Conservation (phyloP, 116 monocot genomes). For the Trichopus zeylanicus region DNA sequence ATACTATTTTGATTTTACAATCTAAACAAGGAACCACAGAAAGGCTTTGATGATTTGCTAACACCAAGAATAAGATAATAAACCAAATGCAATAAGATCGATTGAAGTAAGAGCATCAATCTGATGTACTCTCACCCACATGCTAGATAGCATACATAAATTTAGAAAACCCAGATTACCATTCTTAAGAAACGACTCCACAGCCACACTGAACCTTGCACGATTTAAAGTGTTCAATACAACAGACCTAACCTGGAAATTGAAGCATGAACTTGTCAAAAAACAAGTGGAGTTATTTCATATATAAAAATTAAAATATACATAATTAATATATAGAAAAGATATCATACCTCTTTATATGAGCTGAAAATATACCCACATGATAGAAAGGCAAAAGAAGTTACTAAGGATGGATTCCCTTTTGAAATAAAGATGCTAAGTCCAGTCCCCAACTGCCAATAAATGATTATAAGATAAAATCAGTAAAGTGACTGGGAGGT, state of each 20-base stretch:
- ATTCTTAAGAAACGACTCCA: constrained; percentile 87
- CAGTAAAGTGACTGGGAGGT: background rate
- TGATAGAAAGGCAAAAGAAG: constrained; percentile 78
- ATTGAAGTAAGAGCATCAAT: background rate
- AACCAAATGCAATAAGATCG: too few species aligned
- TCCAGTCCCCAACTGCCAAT: constrained; percentile 79
- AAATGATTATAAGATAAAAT: background rate
- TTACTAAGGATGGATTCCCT: constrained; percentile 72
- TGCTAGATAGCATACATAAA: constrained; percentile 5
- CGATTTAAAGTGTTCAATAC: constrained; percentile 86
- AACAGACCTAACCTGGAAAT: constrained; percentile 79
- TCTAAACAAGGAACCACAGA: too few species aligned
- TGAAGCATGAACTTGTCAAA: background rate
- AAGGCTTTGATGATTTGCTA: too few species aligned
- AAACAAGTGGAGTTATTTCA: background rate
- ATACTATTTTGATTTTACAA: too few species aligned
- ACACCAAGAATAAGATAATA: too few species aligned
- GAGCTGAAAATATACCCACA: constrained; percentile 94
- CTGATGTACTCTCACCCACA: background rate
- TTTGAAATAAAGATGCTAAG: constrained; percentile 92
- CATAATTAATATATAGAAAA: background rate
- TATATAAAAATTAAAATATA: background rate
- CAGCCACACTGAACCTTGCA: constrained; percentile 87
- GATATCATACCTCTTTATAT: constrained; percentile 66
- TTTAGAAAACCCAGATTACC: constrained; percentile 28